These are phyloP conservation scores for Porphyrellus cyaneotinctus DNA, from an alignment of 768 basidiomycete genomes.

Conservation along the genomic window DNA sequence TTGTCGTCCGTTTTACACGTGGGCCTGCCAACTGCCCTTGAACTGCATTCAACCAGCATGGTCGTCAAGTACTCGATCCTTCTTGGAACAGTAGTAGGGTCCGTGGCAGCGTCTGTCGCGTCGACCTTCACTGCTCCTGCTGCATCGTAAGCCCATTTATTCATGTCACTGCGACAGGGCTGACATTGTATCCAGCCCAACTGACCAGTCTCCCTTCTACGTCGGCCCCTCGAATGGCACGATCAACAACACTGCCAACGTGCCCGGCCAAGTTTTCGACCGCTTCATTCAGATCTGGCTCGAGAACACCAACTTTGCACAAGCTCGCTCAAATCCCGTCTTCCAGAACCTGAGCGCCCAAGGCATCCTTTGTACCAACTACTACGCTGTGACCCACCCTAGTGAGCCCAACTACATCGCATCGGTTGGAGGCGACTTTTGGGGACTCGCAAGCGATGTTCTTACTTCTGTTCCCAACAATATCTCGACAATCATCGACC, in stretches of 20 bases:
- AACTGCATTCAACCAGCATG: constrained; percentile 12
- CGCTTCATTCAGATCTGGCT: constrained; percentile 56
- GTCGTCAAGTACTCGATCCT: constrained; percentile 8
- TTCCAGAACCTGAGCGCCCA: constrained; percentile 41
- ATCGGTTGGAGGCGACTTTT: constrained; percentile 50
- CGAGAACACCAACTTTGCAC: constrained; percentile 55
- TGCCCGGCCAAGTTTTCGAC: constrained; percentile 43
- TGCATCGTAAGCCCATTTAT: constrained; percentile 19
- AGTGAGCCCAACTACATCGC: constrained; percentile 60
- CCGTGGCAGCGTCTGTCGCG: constrained; percentile 21
- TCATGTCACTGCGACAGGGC: neutral
- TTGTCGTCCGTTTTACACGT: constrained; percentile 3
- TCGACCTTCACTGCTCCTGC: constrained; percentile 30
- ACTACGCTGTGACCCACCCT: constrained; percentile 51
- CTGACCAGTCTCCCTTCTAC: constrained; percentile 37
- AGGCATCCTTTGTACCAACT: constrained; percentile 46
- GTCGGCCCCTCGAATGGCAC: constrained; percentile 41
- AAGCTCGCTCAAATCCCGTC: constrained; percentile 24
- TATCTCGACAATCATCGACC: constrained; percentile 55
- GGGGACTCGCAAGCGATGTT: constrained; percentile 43
- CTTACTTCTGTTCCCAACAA: constrained; percentile 36
- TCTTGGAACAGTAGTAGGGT: constrained; percentile 12
- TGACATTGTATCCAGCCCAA: constrained; percentile 21
- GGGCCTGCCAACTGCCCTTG: neutral
- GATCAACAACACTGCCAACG: constrained; percentile 35